Percentiles rank a stretch among this genome's conserved stretches.
These are phyloP conservation scores for Cunninghamia lanceolata DNA, from an alignment of 75 land plant species.

Conservation along the genomic window DNA sequence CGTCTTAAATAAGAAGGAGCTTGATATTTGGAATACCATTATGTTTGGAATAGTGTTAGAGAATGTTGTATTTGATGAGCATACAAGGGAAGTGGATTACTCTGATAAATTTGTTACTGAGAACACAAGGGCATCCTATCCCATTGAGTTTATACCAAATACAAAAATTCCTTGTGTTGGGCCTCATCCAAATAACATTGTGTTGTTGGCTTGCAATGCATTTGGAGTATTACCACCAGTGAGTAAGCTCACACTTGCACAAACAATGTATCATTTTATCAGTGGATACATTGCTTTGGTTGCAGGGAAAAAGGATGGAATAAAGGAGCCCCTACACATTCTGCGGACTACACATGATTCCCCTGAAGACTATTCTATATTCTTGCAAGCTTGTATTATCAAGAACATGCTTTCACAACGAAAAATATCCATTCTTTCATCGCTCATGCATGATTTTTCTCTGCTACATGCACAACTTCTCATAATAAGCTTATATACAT, in stretches of 20 bases:
- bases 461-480: too few relatives aligned
- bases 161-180: slow-evolving; percentile 32
- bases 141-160: slow-evolving; percentile 39
- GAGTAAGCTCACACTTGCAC: slow-evolving; percentile 34
- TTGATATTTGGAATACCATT: slow-evolving; percentile 28
- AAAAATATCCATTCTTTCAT: too few relatives aligned
- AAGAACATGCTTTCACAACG: too few relatives aligned
- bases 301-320: slow-evolving; percentile 33
- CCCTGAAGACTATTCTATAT: too few relatives aligned
- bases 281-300: slow-evolving; percentile 45
- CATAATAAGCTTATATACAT: too few relatives aligned
- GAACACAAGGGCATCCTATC: slow-evolving; percentile 43
- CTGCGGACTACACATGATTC: too few relatives aligned
- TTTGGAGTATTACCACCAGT: slow-evolving; percentile 43
- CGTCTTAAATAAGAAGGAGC: slow-evolving; percentile 22
- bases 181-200: slow-evolving; percentile 44
- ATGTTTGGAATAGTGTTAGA: slow-evolving; percentile 39
- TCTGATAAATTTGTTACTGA: slow-evolving; percentile 37
- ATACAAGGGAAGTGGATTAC: slow-evolving; percentile 40
- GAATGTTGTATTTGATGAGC: slow-evolving; percentile 55
- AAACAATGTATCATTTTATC: slow-evolving; percentile 50
- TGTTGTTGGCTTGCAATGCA: slow-evolving; percentile 36
- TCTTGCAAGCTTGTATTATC: too few relatives aligned
- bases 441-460: too few relatives aligned
- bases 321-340: too few relatives aligned